Evolutionary conservation across 108 stramenopile genomes (phyloP).

Genomic region (Asterionellopsis glacialis): DNA sequence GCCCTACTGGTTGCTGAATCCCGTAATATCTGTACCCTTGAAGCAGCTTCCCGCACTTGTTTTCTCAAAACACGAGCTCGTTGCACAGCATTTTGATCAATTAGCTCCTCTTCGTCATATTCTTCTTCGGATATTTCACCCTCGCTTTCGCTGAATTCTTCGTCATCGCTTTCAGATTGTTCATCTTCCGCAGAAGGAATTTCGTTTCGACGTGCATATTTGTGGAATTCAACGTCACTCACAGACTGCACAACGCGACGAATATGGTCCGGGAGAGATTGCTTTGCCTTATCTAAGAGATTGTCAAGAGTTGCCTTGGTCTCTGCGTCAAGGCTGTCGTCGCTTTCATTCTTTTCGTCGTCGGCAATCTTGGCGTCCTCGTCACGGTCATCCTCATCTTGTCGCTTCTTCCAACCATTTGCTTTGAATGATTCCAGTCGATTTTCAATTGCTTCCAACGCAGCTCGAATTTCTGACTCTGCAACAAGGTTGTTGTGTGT

Average conservation of each 20-base stretch:
- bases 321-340: neutral
- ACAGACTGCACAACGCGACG: neutral
- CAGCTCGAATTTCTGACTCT: neutral
- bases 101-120: conserved; percentile 1
- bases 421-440: too few species aligned
- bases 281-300: neutral
- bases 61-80: neutral
- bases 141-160: neutral
- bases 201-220: conserved; percentile 1
- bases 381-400: too few species aligned
- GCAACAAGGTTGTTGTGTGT: neutral
- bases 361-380: neutral
- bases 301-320: neutral
- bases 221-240: neutral
- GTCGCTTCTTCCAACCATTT: too few species aligned
- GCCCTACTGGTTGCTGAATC: neutral
- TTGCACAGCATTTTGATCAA: neutral
- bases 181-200: neutral
- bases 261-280: neutral
- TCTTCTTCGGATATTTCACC: neutral
- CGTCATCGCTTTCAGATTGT: neutral
- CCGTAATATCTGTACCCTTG: neutral
- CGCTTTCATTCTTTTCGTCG: neutral
- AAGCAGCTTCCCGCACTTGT: conserved; percentile 1
- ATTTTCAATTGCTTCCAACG: neutral